A percentile compares a stretch with the other conserved stretches of the same genome.
Evolutionary conservation across 2,329 filamentous ascomycete genomes (phyloP).

Genomic region (Pestalotiopsis sp.): DNA sequence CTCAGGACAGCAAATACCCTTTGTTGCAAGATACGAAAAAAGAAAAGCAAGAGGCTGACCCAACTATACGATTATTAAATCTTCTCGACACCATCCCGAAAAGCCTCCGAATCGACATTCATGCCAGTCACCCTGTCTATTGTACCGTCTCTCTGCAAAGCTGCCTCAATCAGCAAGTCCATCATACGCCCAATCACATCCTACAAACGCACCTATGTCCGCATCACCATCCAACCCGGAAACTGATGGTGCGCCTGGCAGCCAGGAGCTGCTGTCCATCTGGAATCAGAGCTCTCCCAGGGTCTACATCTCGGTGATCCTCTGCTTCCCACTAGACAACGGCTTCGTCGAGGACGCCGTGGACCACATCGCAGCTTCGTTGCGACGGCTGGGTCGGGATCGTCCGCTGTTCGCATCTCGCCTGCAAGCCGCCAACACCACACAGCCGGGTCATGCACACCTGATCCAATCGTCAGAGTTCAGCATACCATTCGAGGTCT

Average conservation of each 20-base stretch:
- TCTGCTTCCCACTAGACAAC: conserved; percentile 33
- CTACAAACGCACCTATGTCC: conserved; percentile 9
- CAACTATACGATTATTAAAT: neutral
- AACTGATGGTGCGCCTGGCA: conserved; percentile 19
- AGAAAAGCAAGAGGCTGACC: neutral
- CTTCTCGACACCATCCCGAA: neutral
- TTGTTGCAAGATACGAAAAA: neutral
- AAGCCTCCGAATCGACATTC: neutral
- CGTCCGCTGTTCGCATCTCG: conserved; percentile 32
- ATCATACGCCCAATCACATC: neutral
- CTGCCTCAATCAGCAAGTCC: neutral
- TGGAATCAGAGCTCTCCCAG: conserved; percentile 36
- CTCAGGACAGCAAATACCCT: neutral
- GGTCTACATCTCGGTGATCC: conserved; percentile 35
- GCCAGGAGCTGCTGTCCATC: conserved; percentile 31
- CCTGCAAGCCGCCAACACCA: conserved; percentile 22
- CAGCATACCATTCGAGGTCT: conserved; percentile 30
- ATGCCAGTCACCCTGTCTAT: neutral
- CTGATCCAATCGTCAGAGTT: conserved; percentile 26
- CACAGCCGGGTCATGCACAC: conserved; percentile 23
- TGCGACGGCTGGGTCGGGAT: conserved; percentile 29
- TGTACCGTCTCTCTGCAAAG: neutral
- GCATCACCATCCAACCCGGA: conserved; percentile 6
- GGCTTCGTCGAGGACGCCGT: conserved; percentile 22
- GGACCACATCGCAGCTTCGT: conserved; percentile 27